Evolutionary conservation across 352 stramenopile species (phyloP), one percentile per base, ranked within the genome.

Genomic region (Globisporangium apiculatum): DNA sequence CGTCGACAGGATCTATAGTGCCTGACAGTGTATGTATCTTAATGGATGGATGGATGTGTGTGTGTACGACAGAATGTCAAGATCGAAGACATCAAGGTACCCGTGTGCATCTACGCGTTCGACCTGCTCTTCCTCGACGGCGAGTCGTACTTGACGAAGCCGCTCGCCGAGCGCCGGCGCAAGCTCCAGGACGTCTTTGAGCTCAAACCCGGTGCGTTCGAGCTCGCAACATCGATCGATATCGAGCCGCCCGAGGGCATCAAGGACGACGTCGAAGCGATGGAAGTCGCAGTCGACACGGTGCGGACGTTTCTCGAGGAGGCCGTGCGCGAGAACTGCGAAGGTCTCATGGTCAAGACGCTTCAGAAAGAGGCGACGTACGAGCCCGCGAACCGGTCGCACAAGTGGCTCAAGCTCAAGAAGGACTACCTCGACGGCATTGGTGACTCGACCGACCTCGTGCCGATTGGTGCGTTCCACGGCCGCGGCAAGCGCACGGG

Each of bases 371-470:
- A 99, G 71, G 91, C 92, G 17, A 96, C 92, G 1, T 99, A 99
- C 71, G 91, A 99, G 67, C 97, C 97, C 7, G 97, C 94, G 7
- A 97, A 97, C 61, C 88, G 97, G 43, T 99, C 95, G 8, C 83
- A 99, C 57, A 99, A 99, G 71, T 99, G 98, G 98, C 82, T 99
- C 48, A 99, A 99, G 69, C 84, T 99, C 7, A 99, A 99, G 75
- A 99, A 99, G 69, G 98, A 99, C 73, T 99, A 99, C 61, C 70
- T 99, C 1, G 95, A 99, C 31, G 96, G 95, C 18, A 92, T 99
- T 47, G 96, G 95, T 7, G 97, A 99, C 71, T 99, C 96, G 9
- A 89, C 98, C 2, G 98, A 99, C 70, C 75, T 99, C 18, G 97
- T 99, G 36, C 96, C 96, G 2, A 94, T 99, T 49, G 98, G 97